Percentiles rank a stretch among this genome's conserved stretches.
These are phyloP conservation scores for Diaporthe citri DNA, from an alignment of 2,329 filamentous ascomycete species.

Conservation along the genomic window DNA sequence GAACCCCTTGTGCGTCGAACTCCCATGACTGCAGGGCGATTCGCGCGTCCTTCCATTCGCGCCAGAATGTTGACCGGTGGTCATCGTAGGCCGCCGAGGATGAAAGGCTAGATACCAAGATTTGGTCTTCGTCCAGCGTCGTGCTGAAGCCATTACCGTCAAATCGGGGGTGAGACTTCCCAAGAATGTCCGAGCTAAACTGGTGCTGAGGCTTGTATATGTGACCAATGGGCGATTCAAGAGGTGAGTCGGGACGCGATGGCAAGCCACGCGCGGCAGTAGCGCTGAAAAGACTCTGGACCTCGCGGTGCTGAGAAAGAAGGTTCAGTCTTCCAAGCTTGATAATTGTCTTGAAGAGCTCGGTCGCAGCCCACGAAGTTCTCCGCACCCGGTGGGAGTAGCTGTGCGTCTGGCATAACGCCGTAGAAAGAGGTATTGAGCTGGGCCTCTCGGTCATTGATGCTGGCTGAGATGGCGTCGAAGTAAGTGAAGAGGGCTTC, in stretches of 20 bases:
- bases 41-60: constrained; percentile 86
- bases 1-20: constrained; percentile 70
- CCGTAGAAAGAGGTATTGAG: constrained; percentile 77
- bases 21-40: constrained; percentile 84
- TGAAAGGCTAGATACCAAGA: constrained; percentile 55
- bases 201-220: constrained; percentile 55
- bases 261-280: constrained; percentile 43
- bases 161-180: constrained; percentile 58
- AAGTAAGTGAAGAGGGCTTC: constrained; percentile 95
- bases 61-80: constrained; percentile 79
- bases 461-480: constrained; percentile 90
- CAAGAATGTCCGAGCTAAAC: constrained; percentile 45
- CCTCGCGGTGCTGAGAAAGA: constrained; percentile 77
- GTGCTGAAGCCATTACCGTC: constrained; percentile 77
- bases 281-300: constrained; percentile 54
- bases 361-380: constrained; percentile 91
- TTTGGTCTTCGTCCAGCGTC: constrained; percentile 67
- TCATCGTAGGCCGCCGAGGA: constrained; percentile 67
- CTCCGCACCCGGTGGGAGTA: constrained; percentile 75
- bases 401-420: constrained; percentile 59
- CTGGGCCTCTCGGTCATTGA: constrained; percentile 92
- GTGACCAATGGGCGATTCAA: constrained; percentile 57
- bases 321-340: constrained; percentile 88
- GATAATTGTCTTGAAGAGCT: constrained; percentile 85
- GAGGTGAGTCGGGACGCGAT: constrained; percentile 53